These are phyloP conservation scores for Aspergillus fumigatiaffinis DNA, from an alignment of 2,329 filamentous ascomycete species.

Conservation along the genomic window DNA sequence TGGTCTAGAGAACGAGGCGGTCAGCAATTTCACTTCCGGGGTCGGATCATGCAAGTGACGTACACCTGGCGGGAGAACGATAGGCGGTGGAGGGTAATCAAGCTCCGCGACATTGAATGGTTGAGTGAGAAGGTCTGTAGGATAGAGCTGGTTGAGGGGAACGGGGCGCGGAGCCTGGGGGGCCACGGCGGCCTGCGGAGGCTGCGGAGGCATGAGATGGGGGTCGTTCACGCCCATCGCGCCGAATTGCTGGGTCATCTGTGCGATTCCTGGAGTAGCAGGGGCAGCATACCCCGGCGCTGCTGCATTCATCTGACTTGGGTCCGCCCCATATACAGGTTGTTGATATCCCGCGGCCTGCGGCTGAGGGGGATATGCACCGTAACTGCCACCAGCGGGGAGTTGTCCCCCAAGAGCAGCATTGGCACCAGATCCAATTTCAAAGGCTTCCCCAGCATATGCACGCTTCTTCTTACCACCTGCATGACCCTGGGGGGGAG, in stretches of 20 bases:
- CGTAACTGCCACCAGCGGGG: conserved; percentile 57
- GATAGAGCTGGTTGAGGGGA: conserved; percentile 80
- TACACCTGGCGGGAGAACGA: conserved; percentile 88
- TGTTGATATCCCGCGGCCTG: conserved; percentile 45
- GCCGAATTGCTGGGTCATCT: conserved; percentile 78
- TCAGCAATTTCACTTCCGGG: conserved; percentile 35
- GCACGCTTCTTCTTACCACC: conserved; percentile 73
- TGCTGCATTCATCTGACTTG: conserved; percentile 53
- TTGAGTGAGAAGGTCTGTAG: conserved; percentile 85
- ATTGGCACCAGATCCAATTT: conserved; percentile 86
- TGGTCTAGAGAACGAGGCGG: conserved; percentile 56
- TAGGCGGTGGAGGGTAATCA: conserved; percentile 84
- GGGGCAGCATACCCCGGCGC: conserved; percentile 62
- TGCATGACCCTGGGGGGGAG: conserved; percentile 30
- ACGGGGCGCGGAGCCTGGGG: conserved; percentile 48
- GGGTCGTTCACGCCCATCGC: conserved; percentile 67
- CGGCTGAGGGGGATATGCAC: conserved; percentile 55
- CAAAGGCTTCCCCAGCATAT: conserved; percentile 92
- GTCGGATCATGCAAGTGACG: conserved; percentile 37
- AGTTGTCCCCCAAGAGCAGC: conserved; percentile 52
- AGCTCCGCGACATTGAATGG: conserved; percentile 93
- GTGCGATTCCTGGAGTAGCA: conserved; percentile 57
- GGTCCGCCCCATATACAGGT: conserved; percentile 43
- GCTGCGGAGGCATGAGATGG: conserved; percentile 43
- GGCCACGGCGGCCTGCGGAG: conserved; percentile 42